These are phyloP conservation scores for Talaromyces sp. DNA, from an alignment of 2,329 filamentous ascomycete species.

Conservation along the genomic window DNA sequence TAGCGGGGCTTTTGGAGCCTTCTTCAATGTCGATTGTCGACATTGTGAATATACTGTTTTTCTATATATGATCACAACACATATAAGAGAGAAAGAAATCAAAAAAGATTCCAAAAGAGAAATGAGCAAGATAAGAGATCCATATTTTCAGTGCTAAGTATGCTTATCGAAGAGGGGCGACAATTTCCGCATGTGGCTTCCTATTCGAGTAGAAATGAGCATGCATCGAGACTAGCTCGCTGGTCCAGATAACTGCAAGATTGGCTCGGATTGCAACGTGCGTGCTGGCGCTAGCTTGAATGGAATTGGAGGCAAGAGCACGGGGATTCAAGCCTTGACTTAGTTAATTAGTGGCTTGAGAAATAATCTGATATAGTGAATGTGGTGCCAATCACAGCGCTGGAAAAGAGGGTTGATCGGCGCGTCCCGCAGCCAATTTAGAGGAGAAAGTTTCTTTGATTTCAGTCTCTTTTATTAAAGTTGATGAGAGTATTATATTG, in stretches of 20 bases:
- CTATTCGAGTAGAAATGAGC: background rate
- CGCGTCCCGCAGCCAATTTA: background rate
- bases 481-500: no score
- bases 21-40: background rate
- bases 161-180: background rate
- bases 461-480: no score
- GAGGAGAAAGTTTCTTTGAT: background rate
- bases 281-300: background rate
- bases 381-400: background rate
- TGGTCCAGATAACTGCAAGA: background rate
- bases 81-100: background rate
- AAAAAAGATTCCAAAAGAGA: no score
- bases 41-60: background rate
- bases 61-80: background rate
- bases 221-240: conserved; percentile 1
- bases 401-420: background rate
- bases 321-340: background rate
- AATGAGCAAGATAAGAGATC: background rate
- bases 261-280: background rate
- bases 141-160: background rate
- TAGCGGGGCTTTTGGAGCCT: background rate
- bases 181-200: background rate
- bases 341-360: background rate
- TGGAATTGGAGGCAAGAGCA: background rate
- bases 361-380: background rate